Percentiles rank a stretch among this genome's conserved stretches.
These are phyloP conservation scores for Leptographium wingfieldii DNA, from an alignment of 2,329 filamentous ascomycete genomes.

Conservation along the genomic window DNA sequence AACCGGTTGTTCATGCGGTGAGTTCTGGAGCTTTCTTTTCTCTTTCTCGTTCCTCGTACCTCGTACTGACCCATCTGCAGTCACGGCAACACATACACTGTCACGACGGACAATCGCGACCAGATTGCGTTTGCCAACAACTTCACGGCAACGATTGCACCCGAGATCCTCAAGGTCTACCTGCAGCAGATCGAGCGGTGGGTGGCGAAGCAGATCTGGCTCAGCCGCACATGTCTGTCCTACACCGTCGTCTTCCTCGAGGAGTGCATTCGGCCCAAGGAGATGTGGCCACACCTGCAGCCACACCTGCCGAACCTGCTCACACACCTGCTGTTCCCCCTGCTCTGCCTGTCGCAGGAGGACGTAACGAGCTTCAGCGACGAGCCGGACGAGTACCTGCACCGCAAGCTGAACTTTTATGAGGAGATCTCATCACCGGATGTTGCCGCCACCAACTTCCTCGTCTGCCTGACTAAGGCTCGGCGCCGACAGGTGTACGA, in stretches of 20 bases:
- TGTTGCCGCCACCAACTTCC: conserved; percentile 90
- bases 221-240: conserved; percentile 86
- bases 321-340: conserved; percentile 88
- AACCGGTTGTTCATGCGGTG: conserved; percentile 91
- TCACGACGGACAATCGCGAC: conserved; percentile 60
- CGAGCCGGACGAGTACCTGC: conserved; percentile 91
- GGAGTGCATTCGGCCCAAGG: conserved; percentile 93
- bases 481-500: conserved; percentile 93
- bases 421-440: conserved; percentile 94
- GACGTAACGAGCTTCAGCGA: conserved; percentile 90
- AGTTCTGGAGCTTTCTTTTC: conserved; percentile 12
- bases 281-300: conserved; percentile 91
- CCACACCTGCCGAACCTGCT: conserved; percentile 88
- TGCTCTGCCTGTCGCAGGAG: conserved; percentile 82
- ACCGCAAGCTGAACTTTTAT: conserved; percentile 95
- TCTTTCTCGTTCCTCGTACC: neutral
- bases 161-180: conserved; percentile 92
- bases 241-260: conserved; percentile 93
- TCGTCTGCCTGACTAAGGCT: conserved; percentile 87
- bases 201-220: conserved; percentile 88
- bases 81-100: conserved; percentile 74
- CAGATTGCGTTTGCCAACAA: conserved; percentile 75
- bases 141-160: conserved; percentile 84
- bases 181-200: conserved; percentile 92
- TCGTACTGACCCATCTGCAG: conserved; percentile 27